Conservation (phyloP, 2,329 filamentous ascomycete species). For the Bisporella sp. region DNA sequence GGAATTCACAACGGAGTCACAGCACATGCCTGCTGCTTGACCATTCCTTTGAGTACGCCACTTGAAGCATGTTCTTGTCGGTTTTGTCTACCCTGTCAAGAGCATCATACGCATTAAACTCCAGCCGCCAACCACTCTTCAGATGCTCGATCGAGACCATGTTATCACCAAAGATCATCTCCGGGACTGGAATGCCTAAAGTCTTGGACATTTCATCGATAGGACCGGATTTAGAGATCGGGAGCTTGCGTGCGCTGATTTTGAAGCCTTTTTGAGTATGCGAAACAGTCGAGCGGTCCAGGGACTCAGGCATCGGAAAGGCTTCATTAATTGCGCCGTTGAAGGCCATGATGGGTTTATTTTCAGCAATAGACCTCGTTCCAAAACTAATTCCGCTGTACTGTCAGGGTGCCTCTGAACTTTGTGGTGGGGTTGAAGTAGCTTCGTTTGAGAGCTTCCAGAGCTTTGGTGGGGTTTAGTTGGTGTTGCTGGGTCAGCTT, state of each 20-base stretch:
- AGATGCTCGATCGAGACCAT: constrained; percentile 66
- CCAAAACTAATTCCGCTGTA: too few species aligned
- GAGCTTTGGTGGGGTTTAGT: too few species aligned
- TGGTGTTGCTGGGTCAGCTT: too few species aligned
- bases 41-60: constrained; percentile 90
- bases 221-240: constrained; percentile 85
- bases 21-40: constrained; percentile 36
- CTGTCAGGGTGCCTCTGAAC: too few species aligned
- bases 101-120: constrained; percentile 81
- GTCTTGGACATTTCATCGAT: constrained; percentile 78
- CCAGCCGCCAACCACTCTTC: constrained; percentile 69
- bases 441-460: too few species aligned
- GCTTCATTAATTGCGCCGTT: constrained; percentile 38
- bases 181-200: constrained; percentile 81
- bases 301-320: constrained; percentile 44
- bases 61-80: constrained; percentile 81
- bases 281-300: constrained; percentile 46
- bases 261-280: constrained; percentile 60
- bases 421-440: too few species aligned
- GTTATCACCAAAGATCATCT: constrained; percentile 99
- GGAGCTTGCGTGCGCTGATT: constrained; percentile 80
- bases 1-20: neutral
- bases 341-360: constrained; percentile 19
- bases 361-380: too few species aligned
- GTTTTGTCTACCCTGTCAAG: constrained; percentile 93